These are phyloP conservation scores for Fusarium marasasianum DNA, from an alignment of 2,329 filamentous ascomycete species.

Conservation along the genomic window DNA sequence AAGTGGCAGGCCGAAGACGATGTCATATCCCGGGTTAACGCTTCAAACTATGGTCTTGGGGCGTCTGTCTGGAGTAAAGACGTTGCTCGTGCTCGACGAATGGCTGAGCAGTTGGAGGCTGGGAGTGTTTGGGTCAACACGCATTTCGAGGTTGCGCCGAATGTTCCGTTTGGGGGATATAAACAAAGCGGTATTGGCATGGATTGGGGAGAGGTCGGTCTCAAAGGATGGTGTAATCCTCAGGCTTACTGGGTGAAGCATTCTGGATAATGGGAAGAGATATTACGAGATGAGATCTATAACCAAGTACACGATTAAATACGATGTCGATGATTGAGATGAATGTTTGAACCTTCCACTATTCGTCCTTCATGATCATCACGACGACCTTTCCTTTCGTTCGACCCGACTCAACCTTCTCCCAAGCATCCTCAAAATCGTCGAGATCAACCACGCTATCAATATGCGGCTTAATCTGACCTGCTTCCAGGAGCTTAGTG, in stretches of 20 bases:
- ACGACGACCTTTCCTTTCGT: conserved; percentile 28
- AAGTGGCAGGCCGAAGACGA: conserved; percentile 70
- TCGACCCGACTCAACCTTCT: conserved; percentile 24
- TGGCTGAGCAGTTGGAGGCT: conserved; percentile 64
- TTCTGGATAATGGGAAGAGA: neutral
- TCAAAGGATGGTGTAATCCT: conserved; percentile 23
- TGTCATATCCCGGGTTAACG: conserved; percentile 64
- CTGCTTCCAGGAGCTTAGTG: conserved; percentile 16
- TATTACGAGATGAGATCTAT: neutral
- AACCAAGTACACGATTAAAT: neutral
- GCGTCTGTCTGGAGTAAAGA: conserved; percentile 68
- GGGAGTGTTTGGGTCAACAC: conserved; percentile 70
- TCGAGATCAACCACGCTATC: conserved; percentile 24
- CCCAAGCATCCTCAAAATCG: conserved; percentile 22
- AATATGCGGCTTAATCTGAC: conserved; percentile 21
- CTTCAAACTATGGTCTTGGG: conserved; percentile 61
- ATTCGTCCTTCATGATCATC: neutral
- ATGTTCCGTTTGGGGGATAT: conserved; percentile 59
- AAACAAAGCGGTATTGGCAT: conserved; percentile 62
- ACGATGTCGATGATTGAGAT: neutral
- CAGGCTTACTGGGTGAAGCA: conserved; percentile 8
- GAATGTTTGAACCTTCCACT: neutral
- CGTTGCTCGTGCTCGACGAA: conserved; percentile 57
- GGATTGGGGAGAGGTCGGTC: conserved; percentile 51
- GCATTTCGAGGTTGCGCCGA: conserved; percentile 51